Conservation (phyloP, 306 rosid species). For the Sesbania bispinosa region DNA sequence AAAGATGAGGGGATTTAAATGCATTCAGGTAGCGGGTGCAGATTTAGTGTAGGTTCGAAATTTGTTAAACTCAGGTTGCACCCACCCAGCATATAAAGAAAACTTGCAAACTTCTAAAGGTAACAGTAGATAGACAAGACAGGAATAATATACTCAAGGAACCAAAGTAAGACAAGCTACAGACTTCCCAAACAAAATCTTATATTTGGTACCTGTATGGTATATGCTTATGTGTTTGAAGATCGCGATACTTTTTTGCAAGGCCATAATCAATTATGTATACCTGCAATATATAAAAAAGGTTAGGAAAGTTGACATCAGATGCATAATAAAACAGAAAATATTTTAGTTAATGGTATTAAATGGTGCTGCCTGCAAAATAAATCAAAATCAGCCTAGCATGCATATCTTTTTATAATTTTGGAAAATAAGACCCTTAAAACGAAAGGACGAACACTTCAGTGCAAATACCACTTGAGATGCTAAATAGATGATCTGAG, state of each 20-base stretch:
- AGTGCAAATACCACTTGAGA: neutral
- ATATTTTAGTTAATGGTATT: neutral
- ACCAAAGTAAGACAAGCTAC: slow-evolving; percentile 20
- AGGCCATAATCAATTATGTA: slow-evolving; percentile 97
- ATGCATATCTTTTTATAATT: neutral
- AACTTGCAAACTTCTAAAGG: neutral
- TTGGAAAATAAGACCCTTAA: neutral
- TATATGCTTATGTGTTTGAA: slow-evolving; percentile 97
- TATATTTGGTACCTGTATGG: slow-evolving; percentile 80
- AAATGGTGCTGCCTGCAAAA: neutral
- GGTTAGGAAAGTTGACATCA: slow-evolving; percentile 3
- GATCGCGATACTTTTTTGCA: slow-evolving; percentile 91
- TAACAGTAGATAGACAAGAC: neutral
- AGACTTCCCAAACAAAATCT: slow-evolving; percentile 8
- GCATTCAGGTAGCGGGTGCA: neutral
- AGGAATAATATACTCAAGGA: neutral
- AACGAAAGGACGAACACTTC: neutral
- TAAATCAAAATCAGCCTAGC: neutral
- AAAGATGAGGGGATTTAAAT: neutral
- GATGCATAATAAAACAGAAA: neutral
- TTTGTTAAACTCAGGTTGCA: neutral
- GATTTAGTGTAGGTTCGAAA: neutral
- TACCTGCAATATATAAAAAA: slow-evolving; percentile 53
- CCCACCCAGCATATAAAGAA: neutral
- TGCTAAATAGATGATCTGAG: neutral